phyloP scores from a whole-genome alignment of 768 basidiomycete species.

The Mycena amicta region DNA sequence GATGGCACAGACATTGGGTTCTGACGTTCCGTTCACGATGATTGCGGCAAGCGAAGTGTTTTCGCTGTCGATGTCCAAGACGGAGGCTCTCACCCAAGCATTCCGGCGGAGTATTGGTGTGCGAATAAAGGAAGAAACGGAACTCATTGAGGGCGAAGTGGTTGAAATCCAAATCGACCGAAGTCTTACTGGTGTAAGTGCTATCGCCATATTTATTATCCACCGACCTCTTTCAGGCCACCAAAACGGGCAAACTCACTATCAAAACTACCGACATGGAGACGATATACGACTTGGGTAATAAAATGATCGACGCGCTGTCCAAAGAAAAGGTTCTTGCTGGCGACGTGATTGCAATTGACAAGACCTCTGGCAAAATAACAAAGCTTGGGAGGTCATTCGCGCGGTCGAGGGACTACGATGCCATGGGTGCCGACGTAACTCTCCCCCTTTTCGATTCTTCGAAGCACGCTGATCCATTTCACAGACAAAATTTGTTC shows the following conservation, averaged over 20 bases:
- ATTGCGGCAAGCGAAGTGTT: constrained; percentile 98
- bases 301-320: constrained; percentile 98
- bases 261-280: constrained; percentile 99
- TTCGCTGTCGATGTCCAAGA: constrained; percentile 97
- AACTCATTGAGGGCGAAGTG: constrained; percentile 97
- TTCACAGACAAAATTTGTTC: constrained; percentile 91
- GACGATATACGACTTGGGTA: constrained; percentile 97
- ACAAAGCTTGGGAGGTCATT: constrained; percentile 96
- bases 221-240: constrained; percentile 64
- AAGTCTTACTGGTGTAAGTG: constrained; percentile 85
- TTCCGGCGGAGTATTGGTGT: constrained; percentile 96
- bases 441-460: constrained; percentile 6
- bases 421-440: constrained; percentile 99
- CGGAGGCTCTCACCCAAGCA: constrained; percentile 95
- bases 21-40: constrained; percentile 97
- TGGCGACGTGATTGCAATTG: constrained; percentile 95
- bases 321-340: constrained; percentile 96
- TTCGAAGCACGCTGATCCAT: constrained; percentile 5
- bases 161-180: constrained; percentile 99
- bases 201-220: no score
- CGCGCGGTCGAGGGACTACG: constrained; percentile 96
- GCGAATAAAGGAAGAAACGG: constrained; percentile 95
- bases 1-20: constrained; percentile 93
- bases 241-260: constrained; percentile 96
- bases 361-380: constrained; percentile 96